These are phyloP conservation scores for Neofusicoccum sp. DNA, from an alignment of 2,329 filamentous ascomycete genomes.

Conservation along the genomic window DNA sequence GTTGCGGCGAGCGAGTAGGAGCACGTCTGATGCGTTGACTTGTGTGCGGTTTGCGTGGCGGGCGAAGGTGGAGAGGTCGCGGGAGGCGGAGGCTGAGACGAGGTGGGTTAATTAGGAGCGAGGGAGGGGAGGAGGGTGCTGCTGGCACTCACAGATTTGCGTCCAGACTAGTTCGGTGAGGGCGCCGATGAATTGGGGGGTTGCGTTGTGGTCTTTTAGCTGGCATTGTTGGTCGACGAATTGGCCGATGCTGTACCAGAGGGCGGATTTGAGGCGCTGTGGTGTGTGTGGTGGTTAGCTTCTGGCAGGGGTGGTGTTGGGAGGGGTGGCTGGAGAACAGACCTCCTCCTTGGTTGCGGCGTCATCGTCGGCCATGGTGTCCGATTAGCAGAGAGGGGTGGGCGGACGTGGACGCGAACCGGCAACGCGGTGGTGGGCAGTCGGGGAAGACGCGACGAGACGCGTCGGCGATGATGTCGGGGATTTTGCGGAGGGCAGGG, in stretches of 20 bases:
- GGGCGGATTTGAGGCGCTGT: constrained; percentile 52
- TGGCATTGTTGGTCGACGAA: constrained; percentile 86
- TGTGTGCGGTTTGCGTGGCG: constrained; percentile 81
- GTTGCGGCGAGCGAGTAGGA: constrained; percentile 85
- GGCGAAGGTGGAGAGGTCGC: constrained; percentile 61
- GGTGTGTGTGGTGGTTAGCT: not conserved
- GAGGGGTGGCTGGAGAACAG: not conserved
- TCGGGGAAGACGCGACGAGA: constrained; percentile 12
- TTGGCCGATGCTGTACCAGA: constrained; percentile 46
- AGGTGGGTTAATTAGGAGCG: constrained; percentile 27
- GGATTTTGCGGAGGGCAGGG: not conserved
- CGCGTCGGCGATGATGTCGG: not conserved
- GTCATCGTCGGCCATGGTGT: constrained; percentile 23
- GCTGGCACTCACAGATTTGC: constrained; percentile 67
- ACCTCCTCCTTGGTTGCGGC: constrained; percentile 38
- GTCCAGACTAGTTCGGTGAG: constrained; percentile 82
- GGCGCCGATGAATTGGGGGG: constrained; percentile 82
- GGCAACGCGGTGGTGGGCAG: not conserved
- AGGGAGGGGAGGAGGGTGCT: constrained; percentile 29
- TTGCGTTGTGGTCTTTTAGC: constrained; percentile 76
- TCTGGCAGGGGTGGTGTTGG: not conserved
- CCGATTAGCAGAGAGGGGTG: too few relatives aligned
- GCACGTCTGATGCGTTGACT: constrained; percentile 82
- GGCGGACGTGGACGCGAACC: not conserved
- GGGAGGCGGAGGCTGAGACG: constrained; percentile 40